Percentiles rank a stretch among this genome's conserved stretches.
phyloP scores from a whole-genome alignment of 345 rosid genomes.

The Capsella bursapastoris region DNA sequence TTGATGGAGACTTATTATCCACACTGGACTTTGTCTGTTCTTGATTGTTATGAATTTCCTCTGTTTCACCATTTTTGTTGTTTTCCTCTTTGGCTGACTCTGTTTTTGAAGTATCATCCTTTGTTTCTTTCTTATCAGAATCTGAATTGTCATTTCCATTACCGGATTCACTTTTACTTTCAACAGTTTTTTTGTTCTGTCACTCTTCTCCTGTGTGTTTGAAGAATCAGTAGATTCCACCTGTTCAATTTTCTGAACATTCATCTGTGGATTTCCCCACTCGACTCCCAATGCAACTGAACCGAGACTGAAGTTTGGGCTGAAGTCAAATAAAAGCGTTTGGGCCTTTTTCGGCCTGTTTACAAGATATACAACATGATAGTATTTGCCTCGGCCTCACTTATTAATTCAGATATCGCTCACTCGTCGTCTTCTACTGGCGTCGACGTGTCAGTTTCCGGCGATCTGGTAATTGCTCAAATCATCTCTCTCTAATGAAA shows the following conservation, averaged over 20 bases:
- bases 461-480: constrained; percentile 33
- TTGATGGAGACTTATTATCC: constrained; percentile 31
- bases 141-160: constrained; percentile 30
- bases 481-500: neutral
- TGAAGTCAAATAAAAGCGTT: no score
- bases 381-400: constrained; percentile 8
- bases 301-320: no score
- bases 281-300: no score
- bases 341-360: constrained; percentile 29
- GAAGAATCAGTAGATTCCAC: constrained; percentile 38
- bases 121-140: constrained; percentile 40
- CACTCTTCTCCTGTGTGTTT: constrained; percentile 38
- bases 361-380: neutral
- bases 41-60: constrained; percentile 40
- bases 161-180: constrained; percentile 44
- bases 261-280: no score
- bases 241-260: constrained; percentile 33
- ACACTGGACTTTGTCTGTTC: constrained; percentile 37
- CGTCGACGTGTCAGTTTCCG: constrained; percentile 23
- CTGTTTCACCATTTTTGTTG: constrained; percentile 40
- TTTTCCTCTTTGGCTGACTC: constrained; percentile 45
- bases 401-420: neutral
- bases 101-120: constrained; percentile 26
- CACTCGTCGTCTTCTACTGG: constrained; percentile 7
- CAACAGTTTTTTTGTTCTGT: constrained; percentile 27